These are phyloP conservation scores for Leavenworthia alabamica DNA, from an alignment of 345 rosid species.

Conservation along the genomic window DNA sequence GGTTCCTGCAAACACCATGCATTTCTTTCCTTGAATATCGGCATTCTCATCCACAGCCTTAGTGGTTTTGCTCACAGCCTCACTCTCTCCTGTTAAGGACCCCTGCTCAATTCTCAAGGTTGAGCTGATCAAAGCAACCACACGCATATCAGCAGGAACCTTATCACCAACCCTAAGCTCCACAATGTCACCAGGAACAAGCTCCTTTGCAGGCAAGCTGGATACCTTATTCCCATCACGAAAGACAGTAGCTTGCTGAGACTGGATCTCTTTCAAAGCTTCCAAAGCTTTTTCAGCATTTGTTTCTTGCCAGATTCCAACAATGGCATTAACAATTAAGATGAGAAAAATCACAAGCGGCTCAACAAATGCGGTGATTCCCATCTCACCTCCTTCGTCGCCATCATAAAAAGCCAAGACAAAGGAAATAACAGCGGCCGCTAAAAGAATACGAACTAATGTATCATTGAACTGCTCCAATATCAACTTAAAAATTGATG, in stretches of 20 bases:
- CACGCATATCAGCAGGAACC: slow-evolving; percentile 87
- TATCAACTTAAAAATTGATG: slow-evolving; percentile 49
- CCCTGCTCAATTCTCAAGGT: slow-evolving; percentile 83
- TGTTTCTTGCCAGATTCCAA: slow-evolving; percentile 90
- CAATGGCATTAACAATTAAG: slow-evolving; percentile 81
- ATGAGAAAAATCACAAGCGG: slow-evolving; percentile 85
- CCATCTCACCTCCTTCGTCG: slow-evolving; percentile 87
- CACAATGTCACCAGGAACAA: slow-evolving; percentile 89
- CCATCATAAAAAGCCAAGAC: slow-evolving; percentile 76
- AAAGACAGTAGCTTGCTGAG: slow-evolving; percentile 60
- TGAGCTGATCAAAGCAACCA: slow-evolving; percentile 62
- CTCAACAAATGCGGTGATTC: slow-evolving; percentile 82
- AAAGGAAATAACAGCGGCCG: slow-evolving; percentile 68
- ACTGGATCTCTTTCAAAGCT: slow-evolving; percentile 89
- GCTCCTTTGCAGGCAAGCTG: slow-evolving; percentile 63
- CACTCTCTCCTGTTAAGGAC: slow-evolving; percentile 91
- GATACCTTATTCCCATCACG: slow-evolving; percentile 53
- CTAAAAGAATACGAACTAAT: slow-evolving; percentile 70
- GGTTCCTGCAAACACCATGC: slow-evolving; percentile 88
- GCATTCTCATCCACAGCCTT: slow-evolving; percentile 57
- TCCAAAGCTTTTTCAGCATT: slow-evolving; percentile 90
- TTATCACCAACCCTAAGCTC: slow-evolving; percentile 85
- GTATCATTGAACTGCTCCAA: slow-evolving; percentile 79
- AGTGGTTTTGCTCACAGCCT: slow-evolving; percentile 74
- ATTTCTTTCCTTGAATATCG: slow-evolving; percentile 83